Evolutionary conservation across 495 filamentous ascomycete species (phyloP).

Genomic region (Penicillium coffeae): DNA sequence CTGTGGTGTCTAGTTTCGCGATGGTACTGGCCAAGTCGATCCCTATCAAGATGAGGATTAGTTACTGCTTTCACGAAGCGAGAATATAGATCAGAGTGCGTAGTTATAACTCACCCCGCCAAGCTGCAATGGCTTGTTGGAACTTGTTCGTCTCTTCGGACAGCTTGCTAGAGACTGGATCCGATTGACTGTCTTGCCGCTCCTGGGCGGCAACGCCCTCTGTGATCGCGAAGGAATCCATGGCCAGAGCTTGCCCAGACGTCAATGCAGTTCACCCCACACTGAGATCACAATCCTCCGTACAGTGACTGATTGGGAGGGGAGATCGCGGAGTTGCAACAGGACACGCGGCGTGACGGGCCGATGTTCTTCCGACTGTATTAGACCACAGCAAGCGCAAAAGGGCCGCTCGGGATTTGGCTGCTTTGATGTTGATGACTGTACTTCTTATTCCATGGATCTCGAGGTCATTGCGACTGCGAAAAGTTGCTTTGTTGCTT

Average conservation of each 20-base stretch:
- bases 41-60: constrained; percentile 43
- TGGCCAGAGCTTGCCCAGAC: constrained; percentile 17
- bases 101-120: constrained; percentile 66
- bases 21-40: constrained; percentile 85
- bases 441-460: background rate
- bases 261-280: constrained; percentile 25
- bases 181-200: constrained; percentile 26
- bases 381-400: background rate
- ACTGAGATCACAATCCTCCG: constrained; percentile 19
- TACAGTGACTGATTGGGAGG: constrained; percentile 8
- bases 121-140: constrained; percentile 89
- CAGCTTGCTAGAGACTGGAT: constrained; percentile 24
- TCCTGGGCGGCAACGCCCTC: constrained; percentile 39
- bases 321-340: constrained; percentile 17
- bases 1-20: constrained; percentile 82
- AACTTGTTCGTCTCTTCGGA: constrained; percentile 79
- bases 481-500: constrained; percentile 5
- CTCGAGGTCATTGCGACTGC: background rate
- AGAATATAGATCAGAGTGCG: background rate
- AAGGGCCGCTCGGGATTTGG: too few relatives aligned
- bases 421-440: too few relatives aligned
- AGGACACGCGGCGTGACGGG: constrained; percentile 30
- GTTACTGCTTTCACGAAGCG: background rate
- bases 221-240: constrained; percentile 46
- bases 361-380: constrained; percentile 25